These are phyloP conservation scores for Trichoderma simmonsii DNA, from an alignment of 2,329 filamentous ascomycete species.

Conservation along the genomic window DNA sequence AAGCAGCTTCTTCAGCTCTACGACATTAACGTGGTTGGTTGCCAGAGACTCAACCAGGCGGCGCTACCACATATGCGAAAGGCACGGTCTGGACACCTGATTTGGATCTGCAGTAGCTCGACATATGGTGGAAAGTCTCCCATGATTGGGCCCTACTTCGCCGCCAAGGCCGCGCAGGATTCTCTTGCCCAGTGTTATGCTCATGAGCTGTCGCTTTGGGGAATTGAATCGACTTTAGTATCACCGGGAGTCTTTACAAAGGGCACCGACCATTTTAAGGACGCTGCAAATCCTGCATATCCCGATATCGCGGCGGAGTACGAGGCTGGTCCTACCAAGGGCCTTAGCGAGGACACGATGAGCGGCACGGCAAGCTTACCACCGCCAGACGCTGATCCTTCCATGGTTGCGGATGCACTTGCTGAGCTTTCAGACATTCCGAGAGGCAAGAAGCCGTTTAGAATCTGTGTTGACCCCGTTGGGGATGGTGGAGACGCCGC, in stretches of 20 bases:
- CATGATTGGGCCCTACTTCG: conserved; percentile 8
- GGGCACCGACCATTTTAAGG: neutral
- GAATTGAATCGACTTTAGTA: conserved; percentile 3
- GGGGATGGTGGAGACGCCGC: neutral
- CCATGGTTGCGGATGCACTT: neutral
- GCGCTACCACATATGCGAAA: conserved; percentile 2
- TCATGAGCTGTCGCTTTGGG: neutral
- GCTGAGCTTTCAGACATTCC: conserved; percentile 10
- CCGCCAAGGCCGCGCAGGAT: conserved; percentile 9
- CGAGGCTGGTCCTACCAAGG: conserved; percentile 1
- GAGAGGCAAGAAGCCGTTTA: conserved; percentile 10
- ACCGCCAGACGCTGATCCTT: neutral
- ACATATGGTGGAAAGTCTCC: conserved; percentile 12
- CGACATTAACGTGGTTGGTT: conserved; percentile 4
- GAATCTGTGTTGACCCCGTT: neutral
- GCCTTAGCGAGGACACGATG: neutral
- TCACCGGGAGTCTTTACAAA: conserved; percentile 4
- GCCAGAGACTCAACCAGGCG: conserved; percentile 2
- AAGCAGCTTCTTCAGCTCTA: conserved; percentile 1
- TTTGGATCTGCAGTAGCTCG: conserved; percentile 4
- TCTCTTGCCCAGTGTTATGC: neutral
- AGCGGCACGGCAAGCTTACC: neutral
- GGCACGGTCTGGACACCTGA: conserved; percentile 1
- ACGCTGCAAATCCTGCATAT: neutral
- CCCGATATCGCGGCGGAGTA: neutral